phyloP scores from a whole-genome alignment of 176 grass and related monocot genomes.

The Oropetium thomaeum region DNA sequence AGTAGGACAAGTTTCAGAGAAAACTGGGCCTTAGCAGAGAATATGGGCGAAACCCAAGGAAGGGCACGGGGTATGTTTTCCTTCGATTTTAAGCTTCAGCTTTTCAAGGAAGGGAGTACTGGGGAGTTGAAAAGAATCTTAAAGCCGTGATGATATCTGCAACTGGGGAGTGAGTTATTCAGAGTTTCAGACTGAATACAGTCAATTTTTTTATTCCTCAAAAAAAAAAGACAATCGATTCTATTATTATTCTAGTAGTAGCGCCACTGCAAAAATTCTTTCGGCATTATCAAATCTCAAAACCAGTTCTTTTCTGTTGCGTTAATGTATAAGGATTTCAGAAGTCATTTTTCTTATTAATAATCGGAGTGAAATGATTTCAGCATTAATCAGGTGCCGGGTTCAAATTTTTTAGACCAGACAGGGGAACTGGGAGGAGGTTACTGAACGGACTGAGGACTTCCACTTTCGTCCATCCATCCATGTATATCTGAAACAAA shows the following conservation, averaged over 20 bases:
- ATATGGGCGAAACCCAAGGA: not conserved
- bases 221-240: too few species aligned
- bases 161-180: too few species aligned
- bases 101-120: too few species aligned
- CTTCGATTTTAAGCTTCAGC: not conserved
- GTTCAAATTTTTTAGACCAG: not conserved
- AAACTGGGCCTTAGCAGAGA: not conserved
- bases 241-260: too few species aligned
- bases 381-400: not conserved
- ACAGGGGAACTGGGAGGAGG: not conserved
- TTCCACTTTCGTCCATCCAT: not conserved
- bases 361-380: not conserved
- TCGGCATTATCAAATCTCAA: not conserved
- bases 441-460: not conserved
- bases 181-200: too few species aligned
- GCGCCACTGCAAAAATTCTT: too few species aligned
- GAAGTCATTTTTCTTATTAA: too few species aligned
- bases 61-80: not conserved
- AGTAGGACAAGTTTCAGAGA: conserved; percentile 2
- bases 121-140: too few species aligned
- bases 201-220: too few species aligned
- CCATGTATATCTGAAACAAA: not conserved
- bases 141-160: too few species aligned
- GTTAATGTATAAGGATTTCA: too few species aligned
- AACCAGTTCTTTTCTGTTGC: not conserved